Base-by-base conservation (phyloP, 2,329 filamentous ascomycete species). In the Colletotrichum musae region DNA sequence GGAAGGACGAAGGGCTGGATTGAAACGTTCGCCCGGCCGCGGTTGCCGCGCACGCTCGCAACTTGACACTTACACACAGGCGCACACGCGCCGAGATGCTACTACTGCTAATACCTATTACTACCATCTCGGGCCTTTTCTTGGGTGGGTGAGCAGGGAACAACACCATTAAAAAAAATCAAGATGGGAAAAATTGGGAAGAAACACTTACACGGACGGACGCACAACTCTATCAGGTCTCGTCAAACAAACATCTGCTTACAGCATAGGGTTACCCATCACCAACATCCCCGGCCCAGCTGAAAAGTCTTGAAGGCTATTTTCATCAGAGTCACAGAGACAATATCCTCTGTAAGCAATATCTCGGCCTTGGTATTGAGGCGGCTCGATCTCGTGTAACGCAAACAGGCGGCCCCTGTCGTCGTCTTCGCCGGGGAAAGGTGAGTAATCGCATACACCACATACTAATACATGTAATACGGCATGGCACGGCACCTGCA, bases 21-120 rank as follows among this genome's bases (percentile, higher is more conserved):
- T 66, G 66, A 69, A 69, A 66, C 66, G 60, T 69, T 41, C 58
- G 54, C 66, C 62, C 66, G 59, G 59, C 66, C 66, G 32, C 61
- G 50, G 53, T 56, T 41, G 32, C 13, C 18, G 47, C 64, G 60
- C 58, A 68, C 61, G 54, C 39, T 64, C 54, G 24, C 24, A 15
- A 6, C n/a, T 36, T 41, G 51, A 63, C 59, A 48, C 18, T 21
- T 61, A 41, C 18, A 59, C 58, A 61, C 48, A 43, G 32, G 63
- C 53, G 52, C 47, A 67, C 64, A 64, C 28, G 39, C 64, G 18
- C 32, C 15, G 24, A 39, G 18, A 26, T 24, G 21, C 10, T 10
- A 36, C 28, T 9, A 28, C 15, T 24, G 21, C 15, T 10, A 36
- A 7, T 6, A 28, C 15, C 21, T 4, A 24, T 24, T 24, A 4